Base-by-base conservation (phyloP, 2,329 filamentous ascomycete species). In the Ascochyta viciae-villosae region DNA sequence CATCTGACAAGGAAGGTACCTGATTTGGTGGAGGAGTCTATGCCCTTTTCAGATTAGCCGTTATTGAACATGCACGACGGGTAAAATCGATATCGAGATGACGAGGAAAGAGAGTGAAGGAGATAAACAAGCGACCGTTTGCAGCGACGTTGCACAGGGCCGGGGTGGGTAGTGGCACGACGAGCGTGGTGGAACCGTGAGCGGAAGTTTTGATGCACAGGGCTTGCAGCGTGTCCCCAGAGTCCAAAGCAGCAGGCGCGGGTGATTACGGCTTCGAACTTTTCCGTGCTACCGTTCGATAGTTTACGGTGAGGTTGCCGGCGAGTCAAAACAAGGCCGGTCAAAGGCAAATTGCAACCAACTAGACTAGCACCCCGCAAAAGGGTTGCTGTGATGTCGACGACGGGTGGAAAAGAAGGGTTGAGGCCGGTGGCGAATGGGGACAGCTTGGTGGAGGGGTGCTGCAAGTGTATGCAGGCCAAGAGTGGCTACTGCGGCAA, bases 71-170 rank as follows among this genome's bases (percentile, higher is more conserved):
- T 56, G 53, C 53, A 50, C 42, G 38, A 29, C 53, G 43, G 47
- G 43, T 37, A 42, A 24, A 53, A 57, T 52, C 44, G 35, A 52
- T 45, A 51, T 43, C 31, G 48, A 43, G 43, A 48, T 52, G 49
- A 51, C 48, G 43, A 51, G 19, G 31, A 26, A 31, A 9, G 31
- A 13, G 39, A 52, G 39, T 44, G 43, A 49, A 52, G 43, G 12
- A 52, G 43, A 45, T 29, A 26, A 24, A 41, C 48, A 57, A 57
- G 54, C 54, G 49, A 57, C 54, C 54, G 54, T 57, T 57, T 53
- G 49, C 49, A 53, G 44, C 40, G 26, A 43, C 39, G 48, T 52
- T 52, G 43, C 38, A 39, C 26, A 13, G 33, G 13, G 39, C 44
- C 33, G n/a, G 43, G 27, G 16, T 44, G 40, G 29, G 35, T 47